Conservation (phyloP, 2,329 filamentous ascomycete species). For the Paracoccidioides brasiliensis region DNA sequence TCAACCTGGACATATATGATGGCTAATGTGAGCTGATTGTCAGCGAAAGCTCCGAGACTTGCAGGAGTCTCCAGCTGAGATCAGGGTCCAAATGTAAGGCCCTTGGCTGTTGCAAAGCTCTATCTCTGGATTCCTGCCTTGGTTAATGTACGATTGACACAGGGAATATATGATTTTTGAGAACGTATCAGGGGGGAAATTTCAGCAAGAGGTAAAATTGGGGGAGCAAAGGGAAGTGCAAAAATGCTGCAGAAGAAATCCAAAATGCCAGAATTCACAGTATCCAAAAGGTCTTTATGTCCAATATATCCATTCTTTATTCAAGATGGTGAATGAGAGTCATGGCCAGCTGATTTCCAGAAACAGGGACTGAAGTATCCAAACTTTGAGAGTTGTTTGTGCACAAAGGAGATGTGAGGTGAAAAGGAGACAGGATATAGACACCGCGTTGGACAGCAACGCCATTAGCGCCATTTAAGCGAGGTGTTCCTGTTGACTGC, state of each 20-base stretch:
- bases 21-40: too few relatives aligned
- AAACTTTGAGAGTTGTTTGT: background rate
- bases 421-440: background rate
- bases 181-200: background rate
- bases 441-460: background rate
- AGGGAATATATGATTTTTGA: background rate
- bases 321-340: background rate
- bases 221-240: background rate
- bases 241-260: background rate
- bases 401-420: background rate
- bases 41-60: too few relatives aligned
- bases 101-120: background rate
- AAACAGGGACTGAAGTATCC: background rate
- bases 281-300: background rate
- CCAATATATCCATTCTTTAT: background rate
- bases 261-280: background rate
- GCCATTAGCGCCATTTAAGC: background rate
- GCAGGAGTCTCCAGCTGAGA: background rate
- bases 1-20: too few relatives aligned
- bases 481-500: constrained; percentile 1
- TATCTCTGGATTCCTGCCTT: background rate
- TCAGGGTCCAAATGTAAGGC: background rate
- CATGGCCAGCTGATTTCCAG: too few relatives aligned
- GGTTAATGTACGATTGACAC: background rate
- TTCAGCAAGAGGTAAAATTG: background rate